Evolutionary conservation across 148 eudicot species (phyloP).

Genomic region (Camellia japonica): DNA sequence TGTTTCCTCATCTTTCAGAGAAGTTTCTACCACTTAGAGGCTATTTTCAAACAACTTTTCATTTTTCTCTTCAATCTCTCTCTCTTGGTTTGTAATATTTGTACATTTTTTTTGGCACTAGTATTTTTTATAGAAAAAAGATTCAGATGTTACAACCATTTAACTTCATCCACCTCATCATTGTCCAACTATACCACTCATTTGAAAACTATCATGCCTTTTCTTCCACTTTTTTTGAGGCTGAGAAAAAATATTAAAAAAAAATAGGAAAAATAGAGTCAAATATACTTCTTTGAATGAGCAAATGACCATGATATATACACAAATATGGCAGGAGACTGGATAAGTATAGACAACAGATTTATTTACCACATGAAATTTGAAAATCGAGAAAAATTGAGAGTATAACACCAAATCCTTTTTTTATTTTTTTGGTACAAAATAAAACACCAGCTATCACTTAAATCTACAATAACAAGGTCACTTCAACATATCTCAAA

Average conservation of each 20-base stretch:
- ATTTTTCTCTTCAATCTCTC: not conserved
- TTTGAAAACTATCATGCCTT: not conserved
- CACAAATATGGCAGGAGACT: not conserved
- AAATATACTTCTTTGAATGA: not conserved
- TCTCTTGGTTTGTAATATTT: not conserved
- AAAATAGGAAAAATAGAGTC: not conserved
- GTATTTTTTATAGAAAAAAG: not conserved
- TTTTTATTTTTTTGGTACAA: too few relatives aligned
- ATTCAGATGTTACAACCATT: not conserved
- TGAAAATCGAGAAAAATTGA: not conserved
- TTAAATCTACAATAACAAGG: not conserved
- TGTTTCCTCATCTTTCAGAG: too few relatives aligned
- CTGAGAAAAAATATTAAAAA: not conserved
- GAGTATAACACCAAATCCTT: not conserved
- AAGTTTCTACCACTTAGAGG: not conserved
- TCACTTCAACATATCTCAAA: not conserved
- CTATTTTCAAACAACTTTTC: not conserved
- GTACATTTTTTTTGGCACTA: not conserved
- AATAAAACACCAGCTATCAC: too few relatives aligned
- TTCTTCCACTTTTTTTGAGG: not conserved
- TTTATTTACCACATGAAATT: not conserved
- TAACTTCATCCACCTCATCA: not conserved
- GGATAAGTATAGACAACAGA: not conserved
- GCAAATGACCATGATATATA: not conserved
- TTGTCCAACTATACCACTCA: not conserved